phyloP scores from a whole-genome alignment of 1,284 basidiomycete genomes.

The Puccinia novopanici region DNA sequence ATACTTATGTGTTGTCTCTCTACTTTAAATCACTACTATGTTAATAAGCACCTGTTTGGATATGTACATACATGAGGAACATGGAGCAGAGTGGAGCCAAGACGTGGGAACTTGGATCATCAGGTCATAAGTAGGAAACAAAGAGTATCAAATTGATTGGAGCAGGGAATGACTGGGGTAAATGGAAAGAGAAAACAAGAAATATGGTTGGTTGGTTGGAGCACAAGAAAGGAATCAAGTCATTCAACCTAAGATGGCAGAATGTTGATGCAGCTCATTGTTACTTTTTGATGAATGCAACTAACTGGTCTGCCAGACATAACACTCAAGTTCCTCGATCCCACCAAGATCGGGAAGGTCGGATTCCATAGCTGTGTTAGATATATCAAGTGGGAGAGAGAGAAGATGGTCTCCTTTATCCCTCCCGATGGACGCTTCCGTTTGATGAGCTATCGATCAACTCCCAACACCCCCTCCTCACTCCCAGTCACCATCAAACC shows the following conservation, averaged over 20 bases:
- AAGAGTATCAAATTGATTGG: background rate
- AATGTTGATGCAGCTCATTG: too few species aligned
- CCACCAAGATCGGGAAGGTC: slow-evolving; percentile 72
- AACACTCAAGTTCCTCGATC: slow-evolving; percentile 75
- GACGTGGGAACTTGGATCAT: too few species aligned
- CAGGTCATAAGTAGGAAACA: too few species aligned
- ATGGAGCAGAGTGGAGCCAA: too few species aligned
- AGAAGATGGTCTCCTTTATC: slow-evolving; percentile 81
- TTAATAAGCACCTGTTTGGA: slow-evolving; percentile 17
- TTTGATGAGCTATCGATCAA: slow-evolving; percentile 74
- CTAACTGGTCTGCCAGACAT: slow-evolving; percentile 65
- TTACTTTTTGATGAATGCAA: too few species aligned
- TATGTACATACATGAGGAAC: too few species aligned
- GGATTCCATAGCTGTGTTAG: slow-evolving; percentile 89
- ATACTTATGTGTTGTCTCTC: too few species aligned
- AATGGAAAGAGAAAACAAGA: slow-evolving; percentile 12
- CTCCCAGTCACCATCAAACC: slow-evolving; percentile 9
- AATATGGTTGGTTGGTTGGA: slow-evolving; percentile 31
- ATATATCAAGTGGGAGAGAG: slow-evolving; percentile 75
- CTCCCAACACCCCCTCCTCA: background rate
- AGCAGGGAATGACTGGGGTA: too few species aligned
- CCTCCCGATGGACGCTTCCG: slow-evolving; percentile 90
- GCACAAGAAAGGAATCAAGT: too few species aligned
- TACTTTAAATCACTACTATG: too few species aligned
- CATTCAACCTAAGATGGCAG: slow-evolving; percentile 18